Evolutionary conservation across 345 rosid species (phyloP).

Genomic region (Microthlaspi erraticum): DNA sequence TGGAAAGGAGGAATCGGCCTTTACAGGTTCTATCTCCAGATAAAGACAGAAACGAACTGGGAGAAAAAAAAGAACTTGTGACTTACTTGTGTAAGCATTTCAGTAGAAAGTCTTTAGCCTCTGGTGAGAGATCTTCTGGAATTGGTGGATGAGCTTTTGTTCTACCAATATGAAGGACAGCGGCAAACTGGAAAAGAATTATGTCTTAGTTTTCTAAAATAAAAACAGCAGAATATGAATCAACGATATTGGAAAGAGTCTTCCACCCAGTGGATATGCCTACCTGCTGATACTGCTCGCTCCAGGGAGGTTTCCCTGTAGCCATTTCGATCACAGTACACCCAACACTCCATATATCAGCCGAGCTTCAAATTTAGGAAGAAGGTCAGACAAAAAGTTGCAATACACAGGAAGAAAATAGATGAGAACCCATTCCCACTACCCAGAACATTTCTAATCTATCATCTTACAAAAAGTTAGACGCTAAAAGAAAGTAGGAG

Average conservation of each 20-base stretch:
- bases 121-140: conserved; percentile 83
- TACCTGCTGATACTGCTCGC: conserved; percentile 96
- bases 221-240: neutral
- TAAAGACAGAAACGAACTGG: conserved; percentile 18
- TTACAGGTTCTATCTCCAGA: conserved; percentile 3
- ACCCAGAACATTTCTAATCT: conserved; percentile 14
- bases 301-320: conserved; percentile 98
- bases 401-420: neutral
- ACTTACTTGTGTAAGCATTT: conserved; percentile 84
- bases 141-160: conserved; percentile 96
- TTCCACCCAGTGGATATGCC: conserved; percentile 22
- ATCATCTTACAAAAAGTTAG: conserved; percentile 15
- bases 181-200: conserved; percentile 76
- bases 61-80: neutral
- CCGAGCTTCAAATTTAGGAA: conserved; percentile 67
- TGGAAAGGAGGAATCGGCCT: conserved; percentile 23
- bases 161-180: conserved; percentile 86
- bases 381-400: conserved; percentile 26
- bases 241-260: conserved; percentile 25
- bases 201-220: conserved; percentile 29
- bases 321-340: conserved; percentile 99
- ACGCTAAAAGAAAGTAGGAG: conserved; percentile 16
- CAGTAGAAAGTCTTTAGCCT: conserved; percentile 82
- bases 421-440: conserved; percentile 7
- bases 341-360: conserved; percentile 96